Evolutionary conservation across 306 rosid genomes (phyloP).

Genomic region (Mimosa pudica): DNA sequence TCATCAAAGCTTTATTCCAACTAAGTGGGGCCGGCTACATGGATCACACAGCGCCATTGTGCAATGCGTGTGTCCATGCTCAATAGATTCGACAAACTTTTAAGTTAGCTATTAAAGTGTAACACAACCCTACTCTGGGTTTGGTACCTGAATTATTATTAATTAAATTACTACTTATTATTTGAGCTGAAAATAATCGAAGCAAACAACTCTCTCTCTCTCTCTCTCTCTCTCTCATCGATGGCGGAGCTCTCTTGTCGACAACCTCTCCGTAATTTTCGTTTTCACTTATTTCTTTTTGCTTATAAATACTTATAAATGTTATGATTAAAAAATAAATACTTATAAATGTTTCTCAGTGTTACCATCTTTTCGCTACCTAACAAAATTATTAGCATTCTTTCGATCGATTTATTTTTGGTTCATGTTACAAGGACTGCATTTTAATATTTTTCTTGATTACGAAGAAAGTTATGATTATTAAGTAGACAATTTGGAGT

Average conservation of each 20-base stretch:
- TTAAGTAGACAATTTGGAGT: background rate
- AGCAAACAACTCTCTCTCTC: too few species aligned
- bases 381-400: background rate
- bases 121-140: too few species aligned
- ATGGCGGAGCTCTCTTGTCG: constrained; percentile 18
- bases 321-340: too few species aligned
- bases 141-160: too few species aligned
- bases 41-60: too few species aligned
- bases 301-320: background rate
- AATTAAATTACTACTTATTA: too few species aligned
- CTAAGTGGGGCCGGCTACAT: too few species aligned
- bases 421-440: background rate
- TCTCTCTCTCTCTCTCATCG: background rate
- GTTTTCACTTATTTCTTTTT: background rate
- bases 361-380: background rate
- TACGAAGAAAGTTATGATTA: background rate
- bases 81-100: too few species aligned
- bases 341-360: background rate
- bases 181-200: background rate
- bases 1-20: too few species aligned
- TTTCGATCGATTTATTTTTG: background rate
- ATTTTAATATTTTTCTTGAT: background rate
- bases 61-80: too few species aligned
- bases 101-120: too few species aligned
- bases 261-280: constrained; percentile 14